Evolutionary conservation across 257 asterid species (phyloP).

Genomic region (Rehmannia glutinosa): DNA sequence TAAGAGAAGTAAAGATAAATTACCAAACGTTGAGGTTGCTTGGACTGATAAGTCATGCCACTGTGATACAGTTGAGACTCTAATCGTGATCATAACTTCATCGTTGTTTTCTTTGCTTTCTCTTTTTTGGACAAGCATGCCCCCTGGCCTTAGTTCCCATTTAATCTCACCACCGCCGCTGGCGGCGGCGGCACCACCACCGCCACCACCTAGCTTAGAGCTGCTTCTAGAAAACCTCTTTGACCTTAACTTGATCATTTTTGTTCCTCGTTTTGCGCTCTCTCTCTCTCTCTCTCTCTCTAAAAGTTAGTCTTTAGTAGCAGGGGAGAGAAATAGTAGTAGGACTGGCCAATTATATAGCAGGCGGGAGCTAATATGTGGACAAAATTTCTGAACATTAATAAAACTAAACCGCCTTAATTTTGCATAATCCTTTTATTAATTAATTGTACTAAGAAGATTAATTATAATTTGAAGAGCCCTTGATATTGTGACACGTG

Average conservation of each 20-base stretch:
- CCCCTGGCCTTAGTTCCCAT: slow-evolving; percentile 87
- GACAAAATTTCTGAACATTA: slow-evolving; percentile 25
- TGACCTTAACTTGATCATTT: slow-evolving; percentile 67
- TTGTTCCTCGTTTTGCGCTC: not conserved
- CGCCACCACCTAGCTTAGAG: slow-evolving; percentile 29
- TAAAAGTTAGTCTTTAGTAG: not conserved
- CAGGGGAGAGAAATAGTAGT: slow-evolving; percentile 7
- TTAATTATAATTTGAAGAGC: not conserved
- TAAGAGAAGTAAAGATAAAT: not conserved
- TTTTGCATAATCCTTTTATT: not conserved
- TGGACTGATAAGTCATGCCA: slow-evolving; percentile 51
- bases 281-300: not conserved
- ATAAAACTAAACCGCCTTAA: slow-evolving; percentile 16
- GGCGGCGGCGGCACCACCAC: slow-evolving; percentile 6
- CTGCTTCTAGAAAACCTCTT: slow-evolving; percentile 58
- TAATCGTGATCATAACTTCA: slow-evolving; percentile 45
- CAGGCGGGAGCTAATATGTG: slow-evolving; percentile 24
- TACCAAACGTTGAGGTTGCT: slow-evolving; percentile 86
- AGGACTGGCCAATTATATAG: slow-evolving; percentile 34
- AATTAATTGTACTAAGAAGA: not conserved
- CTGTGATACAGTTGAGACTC: slow-evolving; percentile 57
- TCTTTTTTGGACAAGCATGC: slow-evolving; percentile 82
- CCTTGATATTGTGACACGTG: slow-evolving; percentile 20
- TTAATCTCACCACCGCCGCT: slow-evolving; percentile 40
- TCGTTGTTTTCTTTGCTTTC: slow-evolving; percentile 32